Evolutionary conservation across 306 rosid genomes (phyloP).

Genomic region (Vicia villosa): DNA sequence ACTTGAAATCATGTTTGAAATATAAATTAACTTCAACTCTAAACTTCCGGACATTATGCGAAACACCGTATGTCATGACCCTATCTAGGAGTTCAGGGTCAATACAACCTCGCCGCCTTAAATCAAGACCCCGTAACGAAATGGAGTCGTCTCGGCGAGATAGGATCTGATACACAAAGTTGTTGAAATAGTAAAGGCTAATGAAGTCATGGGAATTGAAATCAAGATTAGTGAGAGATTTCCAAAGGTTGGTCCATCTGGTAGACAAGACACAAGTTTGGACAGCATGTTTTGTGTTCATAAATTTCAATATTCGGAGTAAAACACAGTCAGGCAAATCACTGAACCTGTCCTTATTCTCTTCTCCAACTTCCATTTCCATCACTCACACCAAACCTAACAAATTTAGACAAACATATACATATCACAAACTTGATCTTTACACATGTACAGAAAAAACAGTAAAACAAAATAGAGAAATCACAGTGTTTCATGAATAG

Average conservation of each 20-base stretch:
- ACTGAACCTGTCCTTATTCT: conserved; percentile 28
- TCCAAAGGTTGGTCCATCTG: conserved; percentile 35
- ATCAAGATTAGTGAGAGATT: not conserved
- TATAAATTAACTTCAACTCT: conserved; percentile 4
- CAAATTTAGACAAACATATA: too few species aligned
- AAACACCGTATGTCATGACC: conserved; percentile 12
- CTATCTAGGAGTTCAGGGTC: not conserved
- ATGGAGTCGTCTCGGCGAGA: not conserved
- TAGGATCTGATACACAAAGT: conserved; percentile 9
- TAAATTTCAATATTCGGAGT: conserved; percentile 32
- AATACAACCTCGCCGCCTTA: conserved; percentile 3
- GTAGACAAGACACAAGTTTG: too few species aligned
- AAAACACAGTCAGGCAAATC: conserved; percentile 33
- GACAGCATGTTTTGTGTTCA: conserved; percentile 30
- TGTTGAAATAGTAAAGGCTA: too few species aligned
- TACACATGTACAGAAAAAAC: too few species aligned
- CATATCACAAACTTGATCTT: too few species aligned
- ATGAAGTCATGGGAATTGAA: conserved; percentile 20
- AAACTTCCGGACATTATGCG: conserved; percentile 13
- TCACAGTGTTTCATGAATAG: too few species aligned
- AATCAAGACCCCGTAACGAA: conserved; percentile 7
- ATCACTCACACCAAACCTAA: too few species aligned
- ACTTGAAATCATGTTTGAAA: not conserved
- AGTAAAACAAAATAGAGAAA: too few species aligned
- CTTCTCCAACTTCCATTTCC: conserved; percentile 3